Evolutionary conservation across 805 yeast genomes (phyloP).

Genomic region (Wickerhamiella lipophila): DNA sequence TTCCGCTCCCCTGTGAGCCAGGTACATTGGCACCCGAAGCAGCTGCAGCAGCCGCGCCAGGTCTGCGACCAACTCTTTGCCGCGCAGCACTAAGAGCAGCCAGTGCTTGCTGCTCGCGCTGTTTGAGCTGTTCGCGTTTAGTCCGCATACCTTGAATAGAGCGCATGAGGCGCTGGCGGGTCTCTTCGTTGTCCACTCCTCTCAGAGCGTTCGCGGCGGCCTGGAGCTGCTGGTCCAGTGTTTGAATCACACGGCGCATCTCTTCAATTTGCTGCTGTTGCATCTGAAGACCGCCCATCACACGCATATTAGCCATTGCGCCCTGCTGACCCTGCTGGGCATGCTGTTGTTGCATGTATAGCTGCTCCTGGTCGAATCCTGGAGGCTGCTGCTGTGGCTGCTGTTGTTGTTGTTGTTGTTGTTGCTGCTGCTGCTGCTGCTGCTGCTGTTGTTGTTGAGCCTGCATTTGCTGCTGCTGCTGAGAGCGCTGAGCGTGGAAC

Average conservation of each 20-base stretch:
- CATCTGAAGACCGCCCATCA: slow-evolving; percentile 20
- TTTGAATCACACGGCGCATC: slow-evolving; percentile 14
- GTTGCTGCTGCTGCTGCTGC: slow-evolving; percentile 15
- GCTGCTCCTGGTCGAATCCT: slow-evolving; percentile 15
- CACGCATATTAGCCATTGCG: slow-evolving; percentile 15
- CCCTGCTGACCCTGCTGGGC: slow-evolving; percentile 14
- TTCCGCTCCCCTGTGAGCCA: no score
- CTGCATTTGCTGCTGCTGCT: slow-evolving; percentile 19
- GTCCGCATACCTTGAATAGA: slow-evolving; percentile 14
- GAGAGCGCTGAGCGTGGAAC: slow-evolving; percentile 16
- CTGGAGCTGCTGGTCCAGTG: slow-evolving; percentile 15
- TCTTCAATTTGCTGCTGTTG: slow-evolving; percentile 20
- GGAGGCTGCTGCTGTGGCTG: slow-evolving; percentile 12
- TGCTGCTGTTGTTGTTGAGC: slow-evolving; percentile 17
- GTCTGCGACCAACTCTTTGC: slow-evolving; percentile 10
- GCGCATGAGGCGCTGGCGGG: slow-evolving; percentile 16
- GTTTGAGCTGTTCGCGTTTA: slow-evolving; percentile 17
- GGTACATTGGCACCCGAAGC: no score
- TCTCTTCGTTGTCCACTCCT: slow-evolving; percentile 11
- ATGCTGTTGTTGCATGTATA: slow-evolving; percentile 14
- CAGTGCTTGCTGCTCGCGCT: slow-evolving; percentile 19
- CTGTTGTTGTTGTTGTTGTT: slow-evolving; percentile 1
- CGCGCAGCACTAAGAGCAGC: slow-evolving; percentile 16
- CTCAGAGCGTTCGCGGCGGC: slow-evolving; percentile 15
- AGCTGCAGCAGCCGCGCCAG: neutral